These are phyloP conservation scores for Colletotrichum graminicola DNA, from an alignment of 2,329 filamentous ascomycete species.

Conservation along the genomic window DNA sequence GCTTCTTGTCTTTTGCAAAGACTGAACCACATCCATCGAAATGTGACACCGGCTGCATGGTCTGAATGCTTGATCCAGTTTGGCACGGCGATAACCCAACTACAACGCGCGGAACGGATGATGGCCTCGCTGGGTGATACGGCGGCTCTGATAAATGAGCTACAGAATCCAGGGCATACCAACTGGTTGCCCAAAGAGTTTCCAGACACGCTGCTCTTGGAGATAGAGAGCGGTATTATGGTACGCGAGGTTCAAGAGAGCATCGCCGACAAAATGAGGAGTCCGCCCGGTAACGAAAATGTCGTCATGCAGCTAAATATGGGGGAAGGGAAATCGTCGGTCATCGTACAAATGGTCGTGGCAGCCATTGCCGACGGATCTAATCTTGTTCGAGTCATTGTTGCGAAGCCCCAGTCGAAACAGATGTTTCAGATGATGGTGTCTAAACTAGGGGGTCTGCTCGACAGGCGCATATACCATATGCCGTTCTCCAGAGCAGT, in stretches of 20 bases:
- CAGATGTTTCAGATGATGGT: conserved; percentile 72
- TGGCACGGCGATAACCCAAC: conserved; percentile 53
- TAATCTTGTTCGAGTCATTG: conserved; percentile 68
- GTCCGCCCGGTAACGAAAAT: conserved; percentile 56
- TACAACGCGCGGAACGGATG: conserved; percentile 60
- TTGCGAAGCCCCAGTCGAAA: conserved; percentile 70
- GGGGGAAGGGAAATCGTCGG: conserved; percentile 78
- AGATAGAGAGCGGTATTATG: conserved; percentile 72
- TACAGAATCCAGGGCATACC: conserved; percentile 64
- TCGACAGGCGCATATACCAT: conserved; percentile 66
- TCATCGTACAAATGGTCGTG: conserved; percentile 76
- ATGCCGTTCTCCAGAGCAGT: conserved; percentile 70
- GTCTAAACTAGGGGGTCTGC: conserved; percentile 66
- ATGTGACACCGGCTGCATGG: conserved; percentile 50
- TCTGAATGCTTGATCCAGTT: conserved; percentile 53
- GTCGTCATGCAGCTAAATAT: conserved; percentile 76
- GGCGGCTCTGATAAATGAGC: conserved; percentile 55
- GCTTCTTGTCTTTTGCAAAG: conserved; percentile 1
- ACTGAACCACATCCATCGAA: conserved; percentile 44
- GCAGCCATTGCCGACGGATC: conserved; percentile 63
- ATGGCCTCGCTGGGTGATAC: conserved; percentile 36
- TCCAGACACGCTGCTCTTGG: conserved; percentile 73
- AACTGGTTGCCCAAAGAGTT: conserved; percentile 65
- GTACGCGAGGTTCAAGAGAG: conserved; percentile 71
- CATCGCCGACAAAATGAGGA: conserved; percentile 69